phyloP scores from a whole-genome alignment of 2,329 filamentous ascomycete species.

The Parastagonospora nodorum region DNA sequence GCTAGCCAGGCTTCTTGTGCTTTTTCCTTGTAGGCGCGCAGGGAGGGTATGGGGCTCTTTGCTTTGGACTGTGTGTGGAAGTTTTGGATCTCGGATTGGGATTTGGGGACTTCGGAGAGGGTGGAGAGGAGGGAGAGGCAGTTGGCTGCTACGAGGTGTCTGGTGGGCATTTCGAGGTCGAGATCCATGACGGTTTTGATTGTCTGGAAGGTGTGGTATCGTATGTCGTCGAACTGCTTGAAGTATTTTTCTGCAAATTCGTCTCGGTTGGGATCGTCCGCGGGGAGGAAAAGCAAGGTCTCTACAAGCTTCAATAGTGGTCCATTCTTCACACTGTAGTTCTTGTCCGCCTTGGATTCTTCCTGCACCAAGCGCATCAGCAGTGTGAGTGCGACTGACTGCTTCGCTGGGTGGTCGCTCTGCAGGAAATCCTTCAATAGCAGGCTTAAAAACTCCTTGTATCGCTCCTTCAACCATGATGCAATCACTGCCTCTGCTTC shows the following conservation, averaged over 20 bases:
- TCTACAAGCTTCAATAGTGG: slow-evolving; percentile 70
- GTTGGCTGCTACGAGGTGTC: slow-evolving; percentile 49
- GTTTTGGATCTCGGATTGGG: slow-evolving; percentile 67
- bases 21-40: slow-evolving; percentile 74
- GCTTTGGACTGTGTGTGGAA: slow-evolving; percentile 72
- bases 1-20: slow-evolving; percentile 88
- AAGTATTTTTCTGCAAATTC: slow-evolving; percentile 81
- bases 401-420: slow-evolving; percentile 63
- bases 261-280: slow-evolving; percentile 64
- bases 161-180: slow-evolving; percentile 26
- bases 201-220: slow-evolving; percentile 78
- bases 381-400: slow-evolving; percentile 74
- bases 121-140: slow-evolving; percentile 67
- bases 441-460: slow-evolving; percentile 70
- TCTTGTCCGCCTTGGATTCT: slow-evolving; percentile 56
- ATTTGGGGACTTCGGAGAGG: slow-evolving; percentile 73
- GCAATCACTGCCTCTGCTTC: slow-evolving; percentile 77
- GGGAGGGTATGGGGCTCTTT: slow-evolving; percentile 63
- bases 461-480: slow-evolving; percentile 77
- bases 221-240: slow-evolving; percentile 80
- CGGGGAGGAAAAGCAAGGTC: slow-evolving; percentile 63
- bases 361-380: slow-evolving; percentile 85
- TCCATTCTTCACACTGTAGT: slow-evolving; percentile 70
- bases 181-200: slow-evolving; percentile 55
- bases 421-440: slow-evolving; percentile 65